These are phyloP conservation scores for Hypsizygus marmoreus DNA, from an alignment of 768 basidiomycete genomes.

Conservation along the genomic window DNA sequence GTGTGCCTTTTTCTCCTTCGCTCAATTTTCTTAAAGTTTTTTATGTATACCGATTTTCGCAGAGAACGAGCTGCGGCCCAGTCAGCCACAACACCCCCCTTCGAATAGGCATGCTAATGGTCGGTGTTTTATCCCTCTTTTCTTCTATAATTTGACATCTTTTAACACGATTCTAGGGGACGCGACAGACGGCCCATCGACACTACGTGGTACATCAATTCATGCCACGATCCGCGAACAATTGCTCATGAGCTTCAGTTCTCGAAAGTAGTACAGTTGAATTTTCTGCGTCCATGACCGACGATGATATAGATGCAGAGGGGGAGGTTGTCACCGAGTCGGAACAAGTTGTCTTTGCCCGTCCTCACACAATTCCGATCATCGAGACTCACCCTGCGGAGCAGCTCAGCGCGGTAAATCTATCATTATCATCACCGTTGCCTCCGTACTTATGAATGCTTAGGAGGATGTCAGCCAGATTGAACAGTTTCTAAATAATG, in stretches of 20 bases:
- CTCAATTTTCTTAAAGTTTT: too few species aligned
- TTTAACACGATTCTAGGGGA: conserved; percentile 2
- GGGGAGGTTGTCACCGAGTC: not conserved
- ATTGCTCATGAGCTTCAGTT: conserved; percentile 25
- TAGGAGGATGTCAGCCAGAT: conserved; percentile 15
- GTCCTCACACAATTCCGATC: not conserved
- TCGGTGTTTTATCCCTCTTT: not conserved
- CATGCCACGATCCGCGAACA: conserved; percentile 16
- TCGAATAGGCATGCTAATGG: not conserved
- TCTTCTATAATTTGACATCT: not conserved
- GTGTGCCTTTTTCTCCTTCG: not conserved
- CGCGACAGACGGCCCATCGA: not conserved
- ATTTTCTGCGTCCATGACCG: not conserved
- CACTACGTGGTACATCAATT: conserved; percentile 15
- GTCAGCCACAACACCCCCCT: conserved; percentile 6
- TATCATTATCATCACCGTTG: not conserved
- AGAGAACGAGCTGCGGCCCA: not conserved
- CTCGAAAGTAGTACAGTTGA: conserved; percentile 14
- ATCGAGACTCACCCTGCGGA: not conserved
- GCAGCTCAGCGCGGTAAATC: conserved; percentile 7
- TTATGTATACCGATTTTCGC: too few species aligned
- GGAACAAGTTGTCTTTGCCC: too few species aligned
- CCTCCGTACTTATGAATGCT: not conserved
- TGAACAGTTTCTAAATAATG: conserved; percentile 9
- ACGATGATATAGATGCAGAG: conserved; percentile 12